phyloP scores from a whole-genome alignment of 768 basidiomycete species.

The Tricholoma bakamatsutake region DNA sequence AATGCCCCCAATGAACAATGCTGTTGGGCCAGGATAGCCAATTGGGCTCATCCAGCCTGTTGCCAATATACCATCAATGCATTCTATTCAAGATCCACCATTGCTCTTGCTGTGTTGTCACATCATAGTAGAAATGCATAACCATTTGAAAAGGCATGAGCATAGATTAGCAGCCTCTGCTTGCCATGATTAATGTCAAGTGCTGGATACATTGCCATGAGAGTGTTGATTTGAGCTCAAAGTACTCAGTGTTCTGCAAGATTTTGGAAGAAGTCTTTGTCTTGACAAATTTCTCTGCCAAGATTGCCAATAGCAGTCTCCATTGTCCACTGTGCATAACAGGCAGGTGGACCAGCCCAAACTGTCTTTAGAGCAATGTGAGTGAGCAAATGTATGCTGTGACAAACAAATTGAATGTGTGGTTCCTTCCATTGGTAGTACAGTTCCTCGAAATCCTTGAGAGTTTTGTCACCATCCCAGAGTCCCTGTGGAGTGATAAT shows the following conservation, averaged over 20 bases:
- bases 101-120: background rate
- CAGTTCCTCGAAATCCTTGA: background rate
- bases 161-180: background rate
- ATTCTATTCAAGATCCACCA: background rate
- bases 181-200: background rate
- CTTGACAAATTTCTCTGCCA: too few relatives aligned
- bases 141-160: background rate
- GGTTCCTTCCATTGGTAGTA: background rate
- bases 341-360: too few relatives aligned
- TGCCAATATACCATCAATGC: conserved; percentile 1
- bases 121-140: background rate
- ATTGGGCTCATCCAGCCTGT: too few relatives aligned
- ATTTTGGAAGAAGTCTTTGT: too few relatives aligned
- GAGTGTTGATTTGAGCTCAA: conserved; percentile 1
- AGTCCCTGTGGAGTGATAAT: background rate
- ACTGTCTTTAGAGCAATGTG: too few relatives aligned
- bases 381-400: too few relatives aligned
- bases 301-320: too few relatives aligned
- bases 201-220: background rate
- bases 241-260: conserved; percentile 2
- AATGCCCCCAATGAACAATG: conserved; percentile 14
- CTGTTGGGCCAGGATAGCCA: background rate
- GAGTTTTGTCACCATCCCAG: background rate
- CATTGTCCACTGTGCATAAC: too few relatives aligned
- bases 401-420: too few relatives aligned